These are phyloP conservation scores for Suhomyces yuchorum DNA, from an alignment of 1,139 yeast species.

Conservation along the genomic window DNA sequence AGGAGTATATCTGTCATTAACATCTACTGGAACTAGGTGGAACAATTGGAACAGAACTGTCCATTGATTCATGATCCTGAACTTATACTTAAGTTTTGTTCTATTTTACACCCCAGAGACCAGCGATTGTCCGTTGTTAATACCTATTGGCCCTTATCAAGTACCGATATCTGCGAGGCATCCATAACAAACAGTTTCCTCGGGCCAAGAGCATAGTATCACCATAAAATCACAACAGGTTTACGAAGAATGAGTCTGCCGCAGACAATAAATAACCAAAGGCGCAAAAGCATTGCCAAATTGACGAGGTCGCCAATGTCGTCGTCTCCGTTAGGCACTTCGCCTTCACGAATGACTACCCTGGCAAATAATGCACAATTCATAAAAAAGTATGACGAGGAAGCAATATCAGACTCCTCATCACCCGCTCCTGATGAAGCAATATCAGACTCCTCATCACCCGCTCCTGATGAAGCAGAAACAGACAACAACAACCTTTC, in stretches of 20 bases:
- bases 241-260: constrained; percentile 12
- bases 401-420: constrained; percentile 14
- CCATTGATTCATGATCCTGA: too few relatives aligned
- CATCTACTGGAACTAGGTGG: too few relatives aligned
- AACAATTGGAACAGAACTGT: too few relatives aligned
- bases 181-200: not conserved
- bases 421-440: constrained; percentile 11
- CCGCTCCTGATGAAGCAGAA: constrained; percentile 9
- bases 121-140: too few relatives aligned
- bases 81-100: too few relatives aligned
- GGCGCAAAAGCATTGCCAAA: constrained; percentile 17
- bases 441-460: constrained; percentile 13
- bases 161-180: not conserved
- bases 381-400: constrained; percentile 10
- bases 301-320: constrained; percentile 19
- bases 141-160: too few relatives aligned
- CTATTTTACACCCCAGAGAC: too few relatives aligned
- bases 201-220: not conserved
- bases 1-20: too few relatives aligned
- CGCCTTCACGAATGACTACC: constrained; percentile 9
- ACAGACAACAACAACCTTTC: constrained; percentile 21
- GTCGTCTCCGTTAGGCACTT: constrained; percentile 13
- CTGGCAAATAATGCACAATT: constrained; percentile 11
- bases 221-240: not conserved
- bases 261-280: constrained; percentile 7